These are phyloP conservation scores for Ceratocystiopsis sp. DNA, from an alignment of 2,329 filamentous ascomycete species.

Conservation along the genomic window DNA sequence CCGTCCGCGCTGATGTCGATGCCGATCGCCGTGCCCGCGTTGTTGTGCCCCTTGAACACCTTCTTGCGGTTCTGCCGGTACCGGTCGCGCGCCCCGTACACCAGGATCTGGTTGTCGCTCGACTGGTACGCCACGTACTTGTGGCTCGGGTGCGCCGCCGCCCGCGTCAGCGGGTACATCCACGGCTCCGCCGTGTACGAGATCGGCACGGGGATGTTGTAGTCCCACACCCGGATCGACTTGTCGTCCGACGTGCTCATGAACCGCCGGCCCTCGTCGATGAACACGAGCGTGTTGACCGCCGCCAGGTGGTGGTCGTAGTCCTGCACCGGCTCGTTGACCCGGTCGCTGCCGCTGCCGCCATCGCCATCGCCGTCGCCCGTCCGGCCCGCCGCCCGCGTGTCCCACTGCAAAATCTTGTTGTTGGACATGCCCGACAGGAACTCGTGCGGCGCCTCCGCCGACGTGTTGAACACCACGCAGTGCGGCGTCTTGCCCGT, in stretches of 20 bases:
- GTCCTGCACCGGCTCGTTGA: conserved; percentile 73
- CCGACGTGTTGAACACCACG: conserved; percentile 75
- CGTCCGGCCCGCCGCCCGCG: conserved; percentile 40
- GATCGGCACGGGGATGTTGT: conserved; percentile 94
- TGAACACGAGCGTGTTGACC: conserved; percentile 93
- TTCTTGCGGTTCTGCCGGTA: conserved; percentile 98
- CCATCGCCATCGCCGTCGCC: conserved; percentile 28
- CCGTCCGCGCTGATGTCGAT: conserved; percentile 80
- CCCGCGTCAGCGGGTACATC: conserved; percentile 91
- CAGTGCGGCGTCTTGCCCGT: conserved; percentile 94
- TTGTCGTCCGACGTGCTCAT: conserved; percentile 98
- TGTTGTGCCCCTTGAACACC: conserved; percentile 89
- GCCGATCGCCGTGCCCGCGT: conserved; percentile 83
- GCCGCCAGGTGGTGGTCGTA: conserved; percentile 98
- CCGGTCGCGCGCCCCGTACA: conserved; percentile 86
- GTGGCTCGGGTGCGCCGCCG: conserved; percentile 67
- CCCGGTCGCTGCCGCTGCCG: conserved; percentile 5
- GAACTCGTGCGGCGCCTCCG: conserved; percentile 70
- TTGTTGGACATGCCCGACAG: conserved; percentile 96
- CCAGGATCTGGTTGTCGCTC: conserved; percentile 90
- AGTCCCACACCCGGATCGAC: conserved; percentile 91
- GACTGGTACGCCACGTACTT: conserved; percentile 92
- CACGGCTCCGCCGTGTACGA: conserved; percentile 96
- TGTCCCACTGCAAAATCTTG: conserved; percentile 96
- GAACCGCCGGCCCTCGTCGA: conserved; percentile 86